phyloP scores from a whole-genome alignment of 202 grass and related monocot genomes.

The Elaeis oleifera region DNA sequence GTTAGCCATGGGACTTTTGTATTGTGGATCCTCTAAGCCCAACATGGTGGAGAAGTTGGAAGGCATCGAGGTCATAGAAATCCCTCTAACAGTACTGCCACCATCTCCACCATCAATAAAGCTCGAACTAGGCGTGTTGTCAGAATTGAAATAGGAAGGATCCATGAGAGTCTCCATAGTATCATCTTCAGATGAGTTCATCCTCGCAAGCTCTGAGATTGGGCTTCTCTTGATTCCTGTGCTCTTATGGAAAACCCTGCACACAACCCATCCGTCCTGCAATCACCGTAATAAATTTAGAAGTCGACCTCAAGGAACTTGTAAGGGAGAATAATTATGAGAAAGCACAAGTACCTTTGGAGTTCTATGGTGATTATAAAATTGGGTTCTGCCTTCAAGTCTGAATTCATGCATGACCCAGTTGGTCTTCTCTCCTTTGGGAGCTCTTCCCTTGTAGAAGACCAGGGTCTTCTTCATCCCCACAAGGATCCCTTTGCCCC shows the following conservation, averaged over 20 bases:
- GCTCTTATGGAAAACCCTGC: constrained; percentile 62
- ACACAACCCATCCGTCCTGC: constrained; percentile 77
- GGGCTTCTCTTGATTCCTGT: constrained; percentile 15
- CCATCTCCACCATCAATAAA: background rate
- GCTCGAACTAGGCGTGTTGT: constrained; percentile 1
- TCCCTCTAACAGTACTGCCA: background rate
- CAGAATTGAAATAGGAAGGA: constrained; percentile 17
- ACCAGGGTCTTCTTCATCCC: constrained; percentile 83
- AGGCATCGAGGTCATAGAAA: background rate
- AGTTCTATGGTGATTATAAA: constrained; percentile 1
- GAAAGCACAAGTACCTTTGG: background rate
- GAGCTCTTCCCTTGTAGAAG: constrained; percentile 68
- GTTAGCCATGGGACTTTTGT: background rate
- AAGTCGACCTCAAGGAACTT: background rate
- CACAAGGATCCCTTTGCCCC: constrained; percentile 26
- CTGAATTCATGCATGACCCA: constrained; percentile 97
- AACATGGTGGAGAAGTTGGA: background rate
- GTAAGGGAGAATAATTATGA: too few species aligned
- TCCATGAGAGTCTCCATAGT: constrained; percentile 31
- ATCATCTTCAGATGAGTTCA: constrained; percentile 25
- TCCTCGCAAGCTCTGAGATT: background rate
- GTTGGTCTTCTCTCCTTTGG: constrained; percentile 43
- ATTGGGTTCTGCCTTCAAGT: constrained; percentile 39
- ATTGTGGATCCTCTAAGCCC: too few species aligned
- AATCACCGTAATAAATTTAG: background rate